A percentile compares a stretch with the other conserved stretches of the same genome.
These are phyloP conservation scores for Mortierella claussenii DNA, from an alignment of 192 early-diverging fungal genomes.

Conservation along the genomic window DNA sequence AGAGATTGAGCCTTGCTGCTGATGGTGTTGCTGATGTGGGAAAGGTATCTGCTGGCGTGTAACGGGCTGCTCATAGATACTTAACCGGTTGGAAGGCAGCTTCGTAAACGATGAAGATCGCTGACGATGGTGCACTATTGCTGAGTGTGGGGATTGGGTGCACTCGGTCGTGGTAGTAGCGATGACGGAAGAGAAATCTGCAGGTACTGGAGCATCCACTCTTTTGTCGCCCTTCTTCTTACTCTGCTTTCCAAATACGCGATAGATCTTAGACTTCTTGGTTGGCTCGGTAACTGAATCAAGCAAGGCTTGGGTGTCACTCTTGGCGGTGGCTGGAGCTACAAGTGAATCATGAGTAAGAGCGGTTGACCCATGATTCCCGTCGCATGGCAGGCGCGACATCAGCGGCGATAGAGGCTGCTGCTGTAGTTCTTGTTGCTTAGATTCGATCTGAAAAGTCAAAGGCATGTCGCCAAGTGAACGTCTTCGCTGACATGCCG, in stretches of 20 bases:
- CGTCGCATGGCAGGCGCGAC: slow-evolving; percentile 19
- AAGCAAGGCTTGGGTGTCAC: background rate
- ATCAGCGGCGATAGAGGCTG: background rate
- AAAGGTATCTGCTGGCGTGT: background rate
- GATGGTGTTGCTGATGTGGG: slow-evolving; percentile 6
- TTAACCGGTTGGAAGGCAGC: slow-evolving; percentile 1
- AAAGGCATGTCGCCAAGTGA: slow-evolving; percentile 30
- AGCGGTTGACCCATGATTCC: slow-evolving; percentile 1
- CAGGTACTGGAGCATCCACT: background rate
- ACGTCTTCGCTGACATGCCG: slow-evolving; percentile 25
- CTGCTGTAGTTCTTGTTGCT: background rate
- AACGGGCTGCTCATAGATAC: slow-evolving; percentile 5
- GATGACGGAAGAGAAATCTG: no score
- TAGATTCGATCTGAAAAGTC: background rate
- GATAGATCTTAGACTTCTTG: slow-evolving; percentile 22
- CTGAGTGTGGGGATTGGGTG: slow-evolving; percentile 11
- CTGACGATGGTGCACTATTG: slow-evolving; percentile 12
- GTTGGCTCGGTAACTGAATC: background rate
- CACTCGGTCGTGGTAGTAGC: background rate
- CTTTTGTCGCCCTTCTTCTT: slow-evolving; percentile 14
- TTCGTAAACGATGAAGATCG: slow-evolving; percentile 10
- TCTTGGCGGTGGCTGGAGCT: background rate
- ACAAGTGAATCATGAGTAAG: slow-evolving; percentile 7
- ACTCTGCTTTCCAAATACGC: slow-evolving; percentile 31
- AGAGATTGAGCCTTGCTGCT: background rate